phyloP scores from a whole-genome alignment of 192 early-diverging fungal species.

The Umbelopsis ramanniana region DNA sequence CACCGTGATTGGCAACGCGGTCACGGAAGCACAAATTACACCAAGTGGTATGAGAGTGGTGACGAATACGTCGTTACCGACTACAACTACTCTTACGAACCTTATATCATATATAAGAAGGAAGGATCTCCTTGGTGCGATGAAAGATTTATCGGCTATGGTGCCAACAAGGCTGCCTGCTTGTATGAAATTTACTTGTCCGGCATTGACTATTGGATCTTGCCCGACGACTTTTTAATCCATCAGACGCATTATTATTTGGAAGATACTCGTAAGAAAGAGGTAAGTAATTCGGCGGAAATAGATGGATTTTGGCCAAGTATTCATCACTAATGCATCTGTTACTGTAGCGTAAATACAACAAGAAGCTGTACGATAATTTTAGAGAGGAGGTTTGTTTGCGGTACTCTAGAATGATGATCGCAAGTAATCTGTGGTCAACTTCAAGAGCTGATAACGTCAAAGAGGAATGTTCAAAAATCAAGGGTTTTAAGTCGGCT shows the following conservation, averaged over 20 bases:
- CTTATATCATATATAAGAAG: conserved; percentile 60
- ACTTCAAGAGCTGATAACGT: conserved; percentile 48
- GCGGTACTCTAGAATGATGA: conserved; percentile 51
- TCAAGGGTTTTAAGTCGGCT: conserved; percentile 53
- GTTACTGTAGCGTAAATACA: conserved; percentile 53
- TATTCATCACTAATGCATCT: background rate
- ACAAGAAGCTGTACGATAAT: conserved; percentile 58
- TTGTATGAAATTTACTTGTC: conserved; percentile 63
- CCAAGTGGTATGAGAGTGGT: conserved; percentile 46
- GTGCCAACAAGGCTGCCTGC: conserved; percentile 67
- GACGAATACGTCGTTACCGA: conserved; percentile 55
- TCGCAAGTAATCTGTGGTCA: conserved; percentile 46
- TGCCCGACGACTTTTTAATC: conserved; percentile 61
- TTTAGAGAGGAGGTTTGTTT: conserved; percentile 59
- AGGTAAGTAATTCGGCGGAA: conserved; percentile 32
- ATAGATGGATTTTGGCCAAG: background rate
- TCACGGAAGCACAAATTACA: conserved; percentile 65
- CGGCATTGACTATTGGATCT: conserved; percentile 61
- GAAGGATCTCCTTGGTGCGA: conserved; percentile 62
- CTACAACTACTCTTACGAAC: conserved; percentile 64
- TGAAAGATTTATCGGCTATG: conserved; percentile 65
- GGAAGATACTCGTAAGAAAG: conserved; percentile 57
- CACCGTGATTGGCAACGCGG: conserved; percentile 56
- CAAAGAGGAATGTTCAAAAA: conserved; percentile 54
- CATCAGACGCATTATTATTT: conserved; percentile 65